Conservation (phyloP, 1,139 yeast species). For the Yamadazyma conglobata region DNA sequence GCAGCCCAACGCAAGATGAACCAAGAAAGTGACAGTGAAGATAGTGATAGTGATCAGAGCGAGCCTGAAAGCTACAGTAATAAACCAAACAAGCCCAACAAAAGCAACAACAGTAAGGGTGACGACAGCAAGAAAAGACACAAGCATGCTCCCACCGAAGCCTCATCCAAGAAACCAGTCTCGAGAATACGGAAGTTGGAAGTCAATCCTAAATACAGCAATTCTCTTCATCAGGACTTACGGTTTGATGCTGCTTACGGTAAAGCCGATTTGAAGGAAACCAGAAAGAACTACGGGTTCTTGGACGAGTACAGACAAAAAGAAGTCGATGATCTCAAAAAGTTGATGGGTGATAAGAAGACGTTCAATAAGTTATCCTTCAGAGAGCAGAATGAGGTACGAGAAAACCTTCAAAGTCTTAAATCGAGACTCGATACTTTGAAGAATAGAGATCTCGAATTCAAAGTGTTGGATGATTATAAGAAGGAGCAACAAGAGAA, state of each 20-base stretch:
- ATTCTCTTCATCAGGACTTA: constrained; percentile 64
- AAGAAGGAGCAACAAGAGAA: constrained; percentile 46
- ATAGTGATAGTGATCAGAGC: not conserved
- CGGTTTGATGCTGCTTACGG: constrained; percentile 91
- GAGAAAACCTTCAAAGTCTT: constrained; percentile 53
- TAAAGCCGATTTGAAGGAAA: constrained; percentile 62
- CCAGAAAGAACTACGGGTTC: constrained; percentile 76
- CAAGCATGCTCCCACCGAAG: constrained; percentile 81
- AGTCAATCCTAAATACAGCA: constrained; percentile 33
- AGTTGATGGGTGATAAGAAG: constrained; percentile 55
- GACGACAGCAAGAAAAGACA: constrained; percentile 29
- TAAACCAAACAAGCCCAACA: not conserved
- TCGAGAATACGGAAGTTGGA: constrained; percentile 70
- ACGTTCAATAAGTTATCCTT: constrained; percentile 39
- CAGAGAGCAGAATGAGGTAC: constrained; percentile 52
- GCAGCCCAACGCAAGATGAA: constrained; percentile 51
- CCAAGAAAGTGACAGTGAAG: not conserved
- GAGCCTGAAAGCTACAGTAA: not conserved
- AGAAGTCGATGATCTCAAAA: constrained; percentile 63
- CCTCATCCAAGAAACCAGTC: constrained; percentile 70
- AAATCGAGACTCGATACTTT: constrained; percentile 76
- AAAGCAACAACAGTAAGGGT: constrained; percentile 8
- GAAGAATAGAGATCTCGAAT: constrained; percentile 72
- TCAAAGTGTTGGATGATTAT: constrained; percentile 53
- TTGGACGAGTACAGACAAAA: constrained; percentile 77